Evolutionary conservation across 2,329 filamentous ascomycete species (phyloP), one percentile per base, ranked within the genome.

Genomic region (Claviceps arundinis): DNA sequence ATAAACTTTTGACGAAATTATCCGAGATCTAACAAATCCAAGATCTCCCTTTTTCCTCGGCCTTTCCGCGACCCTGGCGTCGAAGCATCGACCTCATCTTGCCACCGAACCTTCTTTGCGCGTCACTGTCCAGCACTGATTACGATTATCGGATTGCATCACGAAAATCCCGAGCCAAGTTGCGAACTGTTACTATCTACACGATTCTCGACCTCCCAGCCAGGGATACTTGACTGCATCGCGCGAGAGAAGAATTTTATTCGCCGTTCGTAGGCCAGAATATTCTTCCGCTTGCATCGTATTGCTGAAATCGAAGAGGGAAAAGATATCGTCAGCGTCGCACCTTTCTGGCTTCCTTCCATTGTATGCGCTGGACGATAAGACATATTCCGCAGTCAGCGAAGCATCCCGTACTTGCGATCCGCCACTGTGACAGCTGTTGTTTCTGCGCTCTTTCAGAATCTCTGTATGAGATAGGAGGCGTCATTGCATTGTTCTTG

Each of bases 31-130:
- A 38, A 40, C 48, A 43, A 52, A 42, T 41, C 44, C 5, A 16
- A 54, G 50, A 50, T 50, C 49, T 24, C 43, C 47, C 30, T 34
- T 30, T 40, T 54, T 34, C 44, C 40, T 52, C 43, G 47, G 34
- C 53, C 53, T 19, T 49, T 46, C 43, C 47, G 50, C 40, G 53
- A 54, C 38, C 50, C 34, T 38, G 48, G 50, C 50, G 50, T 48
- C 44, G 30, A 37, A 43, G 52, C 52, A 49, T 49, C 50, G 52
- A 52, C 47, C 48, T 48, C 37, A 37, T 11, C 26, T 46, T 37
- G 26, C 40, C 38, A 24, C 26, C n/a, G 30, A 50, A 17, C 6
- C 24, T 47, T 47, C 7, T 26, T 43, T 30, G 37, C 44, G 7
- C 40, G 43, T 26, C 30, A 16, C 16, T 24, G 14, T 13, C 19